These are phyloP conservation scores for Effrenium voratum DNA, from an alignment of 73 alveolate genomes.

Conservation along the genomic window DNA sequence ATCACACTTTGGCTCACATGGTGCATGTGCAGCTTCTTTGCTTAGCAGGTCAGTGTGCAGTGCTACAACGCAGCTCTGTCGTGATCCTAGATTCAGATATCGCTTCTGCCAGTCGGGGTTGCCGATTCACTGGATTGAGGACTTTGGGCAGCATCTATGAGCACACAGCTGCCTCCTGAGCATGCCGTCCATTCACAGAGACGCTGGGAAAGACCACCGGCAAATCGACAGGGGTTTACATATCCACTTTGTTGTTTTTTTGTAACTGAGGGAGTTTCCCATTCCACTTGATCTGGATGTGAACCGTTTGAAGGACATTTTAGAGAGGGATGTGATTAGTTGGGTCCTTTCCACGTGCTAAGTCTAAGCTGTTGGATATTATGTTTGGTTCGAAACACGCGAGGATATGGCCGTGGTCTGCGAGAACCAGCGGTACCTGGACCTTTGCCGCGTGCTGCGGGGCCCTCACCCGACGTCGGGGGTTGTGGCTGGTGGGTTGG, in stretches of 20 bases:
- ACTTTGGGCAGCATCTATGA: conserved; percentile 18
- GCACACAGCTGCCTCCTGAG: conserved; percentile 23
- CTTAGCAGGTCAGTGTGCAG: conserved; percentile 73
- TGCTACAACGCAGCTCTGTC: conserved; percentile 83
- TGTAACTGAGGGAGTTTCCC: no score
- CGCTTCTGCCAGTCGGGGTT: not conserved
- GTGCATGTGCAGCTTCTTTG: not conserved
- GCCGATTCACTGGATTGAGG: not conserved
- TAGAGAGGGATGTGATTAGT: no score
- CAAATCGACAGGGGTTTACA: no score
- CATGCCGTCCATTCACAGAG: no score
- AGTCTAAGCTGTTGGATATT: no score
- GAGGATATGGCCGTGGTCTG: conserved; percentile 65
- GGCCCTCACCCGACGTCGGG: not conserved
- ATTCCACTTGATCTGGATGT: no score
- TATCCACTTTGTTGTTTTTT: no score
- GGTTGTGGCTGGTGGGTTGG: not conserved
- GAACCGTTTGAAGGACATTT: no score
- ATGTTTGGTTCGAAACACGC: no score
- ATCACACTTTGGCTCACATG: not conserved
- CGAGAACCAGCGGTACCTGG: conserved; percentile 73
- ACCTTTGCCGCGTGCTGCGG: conserved; percentile 55
- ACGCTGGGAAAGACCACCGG: no score
- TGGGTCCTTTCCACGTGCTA: no score
- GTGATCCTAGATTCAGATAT: not conserved